phyloP scores from a whole-genome alignment of 2,329 filamentous ascomycete species.

The Elsinoe arachidis region DNA sequence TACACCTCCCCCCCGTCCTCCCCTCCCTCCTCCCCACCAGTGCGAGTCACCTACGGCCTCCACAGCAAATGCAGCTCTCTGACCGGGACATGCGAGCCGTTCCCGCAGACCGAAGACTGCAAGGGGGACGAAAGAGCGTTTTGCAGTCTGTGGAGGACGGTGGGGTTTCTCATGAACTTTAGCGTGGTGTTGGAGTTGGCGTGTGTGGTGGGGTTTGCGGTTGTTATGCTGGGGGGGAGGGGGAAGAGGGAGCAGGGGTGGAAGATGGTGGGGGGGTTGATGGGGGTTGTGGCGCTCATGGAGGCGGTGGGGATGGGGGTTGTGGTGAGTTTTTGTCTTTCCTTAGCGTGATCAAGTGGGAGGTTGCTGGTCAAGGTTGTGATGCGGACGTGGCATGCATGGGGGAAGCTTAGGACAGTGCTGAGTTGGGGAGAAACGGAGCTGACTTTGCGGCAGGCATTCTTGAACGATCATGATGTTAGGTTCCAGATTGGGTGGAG shows the following conservation, averaged over 20 bases:
- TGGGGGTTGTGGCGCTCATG: constrained; percentile 57
- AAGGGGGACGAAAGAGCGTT: constrained; percentile 61
- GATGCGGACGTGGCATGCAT: too few species aligned
- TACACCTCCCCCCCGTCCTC: constrained; percentile 32
- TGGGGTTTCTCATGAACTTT: constrained; percentile 81
- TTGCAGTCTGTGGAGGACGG: constrained; percentile 84
- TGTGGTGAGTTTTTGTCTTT: constrained; percentile 52
- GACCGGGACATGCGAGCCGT: constrained; percentile 53
- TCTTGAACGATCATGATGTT: constrained; percentile 72
- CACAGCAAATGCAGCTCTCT: constrained; percentile 71
- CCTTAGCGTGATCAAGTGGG: too few species aligned
- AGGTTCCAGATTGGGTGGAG: constrained; percentile 77
- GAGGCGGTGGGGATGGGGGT: constrained; percentile 72
- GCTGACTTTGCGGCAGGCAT: constrained; percentile 49
- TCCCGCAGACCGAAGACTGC: constrained; percentile 62
- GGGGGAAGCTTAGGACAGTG: too few species aligned
- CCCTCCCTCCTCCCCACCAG: constrained; percentile 41
- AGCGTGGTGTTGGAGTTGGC: constrained; percentile 74
- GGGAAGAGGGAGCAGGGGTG: constrained; percentile 73
- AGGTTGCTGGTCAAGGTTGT: too few species aligned
- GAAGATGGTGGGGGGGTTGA: constrained; percentile 61
- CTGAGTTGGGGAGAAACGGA: too few species aligned
- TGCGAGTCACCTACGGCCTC: constrained; percentile 63
- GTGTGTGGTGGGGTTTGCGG: constrained; percentile 66
- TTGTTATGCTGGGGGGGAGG: constrained; percentile 71